These are phyloP conservation scores for Debaryomycetaceae sp. DNA, from an alignment of 1,139 yeast genomes.

Conservation along the genomic window DNA sequence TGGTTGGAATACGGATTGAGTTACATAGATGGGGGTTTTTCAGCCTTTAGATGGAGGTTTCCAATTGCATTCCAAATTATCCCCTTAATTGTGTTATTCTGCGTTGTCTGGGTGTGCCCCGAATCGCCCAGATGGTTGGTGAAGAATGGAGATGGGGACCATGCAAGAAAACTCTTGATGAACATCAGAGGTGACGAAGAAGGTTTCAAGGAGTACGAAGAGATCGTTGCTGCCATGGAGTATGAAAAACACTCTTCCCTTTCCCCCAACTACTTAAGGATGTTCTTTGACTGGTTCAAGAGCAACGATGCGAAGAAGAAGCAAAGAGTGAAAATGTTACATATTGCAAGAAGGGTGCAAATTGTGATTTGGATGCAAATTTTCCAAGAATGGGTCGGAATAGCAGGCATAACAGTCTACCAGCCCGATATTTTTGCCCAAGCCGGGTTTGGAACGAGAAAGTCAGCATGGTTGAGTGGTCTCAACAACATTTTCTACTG, in stretches of 20 bases:
- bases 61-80: slow-evolving; percentile 29
- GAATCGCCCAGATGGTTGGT: slow-evolving; percentile 60
- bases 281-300: slow-evolving; percentile 14
- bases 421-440: slow-evolving; percentile 32
- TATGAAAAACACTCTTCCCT: slow-evolving; percentile 18
- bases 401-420: slow-evolving; percentile 39
- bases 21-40: slow-evolving; percentile 11
- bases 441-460: slow-evolving; percentile 24
- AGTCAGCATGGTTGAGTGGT: slow-evolving; percentile 47
- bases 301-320: slow-evolving; percentile 7
- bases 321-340: slow-evolving; percentile 14
- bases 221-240: slow-evolving; percentile 9
- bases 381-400: slow-evolving; percentile 41
- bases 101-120: slow-evolving; percentile 24
- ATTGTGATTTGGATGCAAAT: slow-evolving; percentile 36
- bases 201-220: slow-evolving; percentile 6
- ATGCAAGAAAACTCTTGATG: slow-evolving; percentile 4
- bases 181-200: slow-evolving; percentile 8
- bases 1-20: slow-evolving; percentile 22
- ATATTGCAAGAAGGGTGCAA: slow-evolving; percentile 32
- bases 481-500: slow-evolving; percentile 55
- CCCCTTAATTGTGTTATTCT: slow-evolving; percentile 17
- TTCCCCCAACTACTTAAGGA: slow-evolving; percentile 15
- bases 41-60: slow-evolving; percentile 23
- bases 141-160: slow-evolving; percentile 21